Conservation (phyloP, 352 stramenopile genomes). For the Pythium aphanidermatum region DNA sequence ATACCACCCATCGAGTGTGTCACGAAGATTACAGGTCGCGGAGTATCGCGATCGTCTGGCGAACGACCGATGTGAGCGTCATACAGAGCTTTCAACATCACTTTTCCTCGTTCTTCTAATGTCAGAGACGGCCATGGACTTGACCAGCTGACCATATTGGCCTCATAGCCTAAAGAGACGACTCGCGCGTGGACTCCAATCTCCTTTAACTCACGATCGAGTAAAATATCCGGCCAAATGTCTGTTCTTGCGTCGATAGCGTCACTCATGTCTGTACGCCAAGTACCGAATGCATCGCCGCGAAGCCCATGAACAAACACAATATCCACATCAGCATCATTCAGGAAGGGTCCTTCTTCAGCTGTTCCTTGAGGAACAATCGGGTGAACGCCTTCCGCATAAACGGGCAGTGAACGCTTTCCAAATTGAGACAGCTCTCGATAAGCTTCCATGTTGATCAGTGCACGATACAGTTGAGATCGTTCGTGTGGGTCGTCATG, state of each 20-base stretch:
- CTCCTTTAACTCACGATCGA: slow-evolving; percentile 45
- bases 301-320: slow-evolving; percentile 83
- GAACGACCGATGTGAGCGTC: slow-evolving; percentile 51
- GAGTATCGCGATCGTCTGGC: neutral
- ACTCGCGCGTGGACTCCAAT: slow-evolving; percentile 42
- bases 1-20: slow-evolving; percentile 87
- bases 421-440: slow-evolving; percentile 32
- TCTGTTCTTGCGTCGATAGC: slow-evolving; percentile 46
- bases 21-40: slow-evolving; percentile 71
- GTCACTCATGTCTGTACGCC: slow-evolving; percentile 70
- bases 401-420: slow-evolving; percentile 36
- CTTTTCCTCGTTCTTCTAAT: slow-evolving; percentile 53
- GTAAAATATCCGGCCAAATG: slow-evolving; percentile 73
- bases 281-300: slow-evolving; percentile 76
- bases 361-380: slow-evolving; percentile 32
- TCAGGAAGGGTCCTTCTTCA: neutral
- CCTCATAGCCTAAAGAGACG: slow-evolving; percentile 76
- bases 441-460: slow-evolving; percentile 60
- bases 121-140: slow-evolving; percentile 82
- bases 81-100: slow-evolving; percentile 71
- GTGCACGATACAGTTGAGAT: slow-evolving; percentile 69
- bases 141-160: slow-evolving; percentile 80
- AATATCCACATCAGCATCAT: slow-evolving; percentile 39
- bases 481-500: slow-evolving; percentile 58
- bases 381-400: slow-evolving; percentile 72